Evolutionary conservation across 2,329 filamentous ascomycete genomes (phyloP), one percentile per base, ranked within the genome.

Genomic region (Dactylellina leptospora): DNA sequence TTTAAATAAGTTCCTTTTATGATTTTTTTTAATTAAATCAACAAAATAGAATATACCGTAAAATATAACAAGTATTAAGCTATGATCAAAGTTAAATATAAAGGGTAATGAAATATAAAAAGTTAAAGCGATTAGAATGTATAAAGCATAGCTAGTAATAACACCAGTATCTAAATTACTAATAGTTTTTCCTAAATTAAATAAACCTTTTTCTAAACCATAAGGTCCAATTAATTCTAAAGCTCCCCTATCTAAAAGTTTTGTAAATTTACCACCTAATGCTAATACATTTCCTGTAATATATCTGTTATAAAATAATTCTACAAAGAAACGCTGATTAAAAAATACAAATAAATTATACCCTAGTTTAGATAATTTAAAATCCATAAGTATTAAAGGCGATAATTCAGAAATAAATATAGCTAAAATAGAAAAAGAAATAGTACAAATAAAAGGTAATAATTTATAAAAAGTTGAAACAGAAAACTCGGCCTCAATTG

Each of bases 241-340:
- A 75, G 76, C 74, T 68, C 77, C 78, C 76, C 78, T 79, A 76
- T 79, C 78, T 75, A 79, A 76, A 70, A 79, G 71, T 75, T 79
- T 79, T 75, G 78, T 78, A 73, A 77, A 79, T 77, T 79, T 76
- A 74, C 78, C 76, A 50, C 78, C 78, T 76, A 79, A 76, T 74
- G 76, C 76, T 76, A 79, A 77, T 54, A 79, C 73, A 74, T 77
- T 69, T 75, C 78, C 76, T 74, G 76, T 78, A 74, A 79, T 76
- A 77, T 78, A 79, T 75, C 78, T 79, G 75, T 79, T 79, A 76
- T 79, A 79, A 74, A 78, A 79, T 36, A 78, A 68, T 76, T 79
- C 78, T 64, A 79, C 75, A 75, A 77, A 76, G 64, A 77, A 77
- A 59, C 77, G 63, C 76, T 78, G 76, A 73, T 78, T 78, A 76